A percentile compares a stretch with the other conserved stretches of the same genome.
Conservation (phyloP, 1,284 basidiomycete species). For the Puccinia triticina region DNA sequence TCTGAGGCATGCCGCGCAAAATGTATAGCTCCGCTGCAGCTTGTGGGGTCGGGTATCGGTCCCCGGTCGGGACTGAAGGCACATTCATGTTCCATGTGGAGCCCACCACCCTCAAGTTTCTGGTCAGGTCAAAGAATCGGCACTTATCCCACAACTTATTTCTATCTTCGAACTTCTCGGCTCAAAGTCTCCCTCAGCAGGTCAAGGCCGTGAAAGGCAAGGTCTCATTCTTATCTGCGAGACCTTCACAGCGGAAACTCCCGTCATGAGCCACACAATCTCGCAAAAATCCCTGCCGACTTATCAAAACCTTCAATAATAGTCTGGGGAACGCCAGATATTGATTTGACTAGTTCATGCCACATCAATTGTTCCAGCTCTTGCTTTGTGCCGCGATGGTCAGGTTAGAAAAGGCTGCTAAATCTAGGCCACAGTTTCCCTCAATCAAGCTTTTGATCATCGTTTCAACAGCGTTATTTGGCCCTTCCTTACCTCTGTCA, state of each 20-base stretch:
- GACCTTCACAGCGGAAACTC: neutral
- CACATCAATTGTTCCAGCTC: neutral
- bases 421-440: neutral
- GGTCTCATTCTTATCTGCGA: no score
- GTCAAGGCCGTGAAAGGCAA: no score
- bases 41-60: no score
- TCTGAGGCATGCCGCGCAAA: no score
- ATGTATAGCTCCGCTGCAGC: no score
- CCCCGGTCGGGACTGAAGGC: neutral
- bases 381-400: neutral
- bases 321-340: neutral
- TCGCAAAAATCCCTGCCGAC: neutral
- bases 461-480: conserved; percentile 2
- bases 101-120: neutral
- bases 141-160: neutral
- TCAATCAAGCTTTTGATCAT: neutral
- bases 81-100: neutral
- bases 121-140: neutral
- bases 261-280: neutral
- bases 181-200: neutral
- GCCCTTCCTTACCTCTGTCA: neutral
- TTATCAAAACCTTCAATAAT: neutral
- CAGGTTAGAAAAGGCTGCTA: neutral
- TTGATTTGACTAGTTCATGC: neutral
- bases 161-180: neutral